Conservation (phyloP, 768 basidiomycete genomes). For the Phylloporus sp. region DNA sequence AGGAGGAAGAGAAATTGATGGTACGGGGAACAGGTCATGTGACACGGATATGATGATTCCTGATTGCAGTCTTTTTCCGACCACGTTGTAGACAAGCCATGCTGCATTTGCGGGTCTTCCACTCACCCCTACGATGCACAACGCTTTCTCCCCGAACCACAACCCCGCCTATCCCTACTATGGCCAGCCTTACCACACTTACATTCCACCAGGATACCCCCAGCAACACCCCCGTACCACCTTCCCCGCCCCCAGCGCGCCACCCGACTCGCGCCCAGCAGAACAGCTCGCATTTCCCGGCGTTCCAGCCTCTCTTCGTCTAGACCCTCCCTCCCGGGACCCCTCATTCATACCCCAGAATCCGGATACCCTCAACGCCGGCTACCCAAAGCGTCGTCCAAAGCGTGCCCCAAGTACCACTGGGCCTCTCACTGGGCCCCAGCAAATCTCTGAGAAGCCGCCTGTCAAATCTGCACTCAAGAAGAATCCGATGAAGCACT, state of each 20-base stretch:
- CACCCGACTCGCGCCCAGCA: slow-evolving; percentile 32
- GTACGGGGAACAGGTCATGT: slow-evolving; percentile 7
- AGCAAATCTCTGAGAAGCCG: slow-evolving; percentile 26
- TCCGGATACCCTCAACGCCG: slow-evolving; percentile 16
- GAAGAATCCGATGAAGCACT: slow-evolving; percentile 34
- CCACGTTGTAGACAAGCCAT: slow-evolving; percentile 13
- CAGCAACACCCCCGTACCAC: slow-evolving; percentile 23
- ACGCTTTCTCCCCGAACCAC: slow-evolving; percentile 33
- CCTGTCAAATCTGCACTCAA: slow-evolving; percentile 59
- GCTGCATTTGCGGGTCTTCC: slow-evolving; percentile 8
- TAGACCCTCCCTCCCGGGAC: slow-evolving; percentile 15
- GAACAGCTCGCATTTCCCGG: slow-evolving; percentile 33
- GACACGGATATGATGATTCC: neutral
- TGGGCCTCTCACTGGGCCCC: slow-evolving; percentile 26
- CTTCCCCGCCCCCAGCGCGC: slow-evolving; percentile 11
- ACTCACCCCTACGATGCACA: slow-evolving; percentile 26
- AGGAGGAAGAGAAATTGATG: neutral
- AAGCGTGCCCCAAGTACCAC: no score
- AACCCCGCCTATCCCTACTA: slow-evolving; percentile 45
- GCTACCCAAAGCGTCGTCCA: slow-evolving; percentile 25
- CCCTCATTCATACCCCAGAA: slow-evolving; percentile 25
- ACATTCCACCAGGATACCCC: slow-evolving; percentile 29
- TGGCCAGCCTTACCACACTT: slow-evolving; percentile 40
- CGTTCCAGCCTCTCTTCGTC: slow-evolving; percentile 16
- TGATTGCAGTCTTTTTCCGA: neutral